Evolutionary conservation across 208 protist genomes (phyloP).

Genomic region (Leptomonas seymouri): DNA sequence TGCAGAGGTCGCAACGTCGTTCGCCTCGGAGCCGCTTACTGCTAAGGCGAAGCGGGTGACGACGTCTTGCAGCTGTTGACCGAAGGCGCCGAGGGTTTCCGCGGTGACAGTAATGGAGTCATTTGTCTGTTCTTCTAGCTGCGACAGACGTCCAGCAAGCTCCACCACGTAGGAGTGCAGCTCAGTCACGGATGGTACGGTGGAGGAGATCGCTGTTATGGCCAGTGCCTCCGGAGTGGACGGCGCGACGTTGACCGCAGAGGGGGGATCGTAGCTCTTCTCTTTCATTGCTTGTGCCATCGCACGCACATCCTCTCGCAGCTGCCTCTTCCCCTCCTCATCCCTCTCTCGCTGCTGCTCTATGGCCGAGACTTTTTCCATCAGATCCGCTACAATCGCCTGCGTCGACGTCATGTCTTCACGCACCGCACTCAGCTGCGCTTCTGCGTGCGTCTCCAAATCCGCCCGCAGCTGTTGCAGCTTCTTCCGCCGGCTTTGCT

Average conservation of each 20-base stretch:
- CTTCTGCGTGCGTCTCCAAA: background rate
- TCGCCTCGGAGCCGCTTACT: slow-evolving; percentile 12
- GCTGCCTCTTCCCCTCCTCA: background rate
- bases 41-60: slow-evolving; percentile 39
- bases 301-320: slow-evolving; percentile 9
- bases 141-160: slow-evolving; percentile 21
- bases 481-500: slow-evolving; percentile 5
- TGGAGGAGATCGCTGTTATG: background rate
- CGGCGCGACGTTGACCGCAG: background rate
- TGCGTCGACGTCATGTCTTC: slow-evolving; percentile 5
- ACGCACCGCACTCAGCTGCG: slow-evolving; percentile 11
- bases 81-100: slow-evolving; percentile 40
- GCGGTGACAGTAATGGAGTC: slow-evolving; percentile 30
- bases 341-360: background rate
- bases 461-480: slow-evolving; percentile 8
- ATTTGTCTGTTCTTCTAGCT: slow-evolving; percentile 23
- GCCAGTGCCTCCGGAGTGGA: background rate
- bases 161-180: slow-evolving; percentile 13
- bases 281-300: background rate
- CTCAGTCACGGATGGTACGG: background rate
- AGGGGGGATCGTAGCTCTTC: background rate
- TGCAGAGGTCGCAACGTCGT: background rate
- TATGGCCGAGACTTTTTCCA: slow-evolving; percentile 1
- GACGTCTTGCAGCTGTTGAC: slow-evolving; percentile 49
- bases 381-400: background rate